A percentile compares a stretch with the other conserved stretches of the same genome.
Evolutionary conservation across 2,329 filamentous ascomycete species (phyloP).

Genomic region (Pseudovirgaria hyperparasitica): DNA sequence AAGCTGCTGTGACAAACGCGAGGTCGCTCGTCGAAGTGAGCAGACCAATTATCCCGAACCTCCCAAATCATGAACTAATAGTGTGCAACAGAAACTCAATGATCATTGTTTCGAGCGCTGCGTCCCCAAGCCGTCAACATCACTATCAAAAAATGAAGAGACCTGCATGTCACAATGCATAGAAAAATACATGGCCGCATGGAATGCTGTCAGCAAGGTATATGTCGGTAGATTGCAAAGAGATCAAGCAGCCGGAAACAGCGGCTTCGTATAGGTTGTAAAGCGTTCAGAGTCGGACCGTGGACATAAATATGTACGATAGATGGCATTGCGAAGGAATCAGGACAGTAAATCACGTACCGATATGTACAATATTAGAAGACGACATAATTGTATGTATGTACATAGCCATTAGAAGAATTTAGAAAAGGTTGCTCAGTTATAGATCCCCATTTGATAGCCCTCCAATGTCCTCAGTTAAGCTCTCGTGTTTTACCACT

Average conservation of each 20-base stretch:
- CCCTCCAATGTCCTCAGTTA: constrained; percentile 1
- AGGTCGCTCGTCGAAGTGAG: constrained; percentile 36
- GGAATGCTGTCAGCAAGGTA: constrained; percentile 38
- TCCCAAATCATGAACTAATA: background rate
- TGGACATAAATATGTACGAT: too few species aligned
- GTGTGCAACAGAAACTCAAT: constrained; percentile 35
- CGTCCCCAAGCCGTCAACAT: constrained; percentile 38
- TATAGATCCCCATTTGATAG: background rate
- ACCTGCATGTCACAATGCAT: constrained; percentile 39
- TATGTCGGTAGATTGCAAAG: constrained; percentile 37
- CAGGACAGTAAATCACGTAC: too few species aligned
- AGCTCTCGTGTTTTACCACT: constrained; percentile 2
- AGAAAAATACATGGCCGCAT: constrained; percentile 43
- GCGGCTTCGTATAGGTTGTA: background rate
- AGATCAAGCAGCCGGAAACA: background rate
- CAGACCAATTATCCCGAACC: constrained; percentile 1
- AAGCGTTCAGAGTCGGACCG: background rate
- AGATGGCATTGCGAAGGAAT: too few species aligned
- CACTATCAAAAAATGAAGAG: constrained; percentile 36
- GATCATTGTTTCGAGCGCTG: constrained; percentile 45
- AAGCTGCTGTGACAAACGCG: constrained; percentile 38
- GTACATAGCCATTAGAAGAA: background rate
- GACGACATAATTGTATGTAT: constrained; percentile 1
- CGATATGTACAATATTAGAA: too few species aligned
- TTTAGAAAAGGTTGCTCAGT: background rate